A percentile compares a stretch with the other conserved stretches of the same genome.
These are phyloP conservation scores for Melastoma candidum DNA, from an alignment of 441 rosid species.

Conservation along the genomic window DNA sequence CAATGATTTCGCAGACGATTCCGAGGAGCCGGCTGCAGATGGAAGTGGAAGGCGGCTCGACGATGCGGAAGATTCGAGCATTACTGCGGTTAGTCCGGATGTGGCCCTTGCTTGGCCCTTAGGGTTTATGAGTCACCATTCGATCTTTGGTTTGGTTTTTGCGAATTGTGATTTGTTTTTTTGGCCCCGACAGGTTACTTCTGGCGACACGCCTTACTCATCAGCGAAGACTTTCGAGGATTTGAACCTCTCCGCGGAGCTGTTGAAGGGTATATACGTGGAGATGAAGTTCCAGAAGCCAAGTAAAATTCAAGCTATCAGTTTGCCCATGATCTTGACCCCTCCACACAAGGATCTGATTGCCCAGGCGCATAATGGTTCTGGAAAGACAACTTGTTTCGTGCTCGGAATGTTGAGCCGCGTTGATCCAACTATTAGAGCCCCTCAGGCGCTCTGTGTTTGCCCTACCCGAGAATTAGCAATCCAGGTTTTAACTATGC, in stretches of 20 bases:
- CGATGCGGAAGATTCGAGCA: constrained; percentile 41
- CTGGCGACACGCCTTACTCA: constrained; percentile 74
- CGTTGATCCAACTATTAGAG: constrained; percentile 41
- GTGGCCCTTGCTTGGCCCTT: not conserved
- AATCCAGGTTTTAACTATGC: constrained; percentile 52
- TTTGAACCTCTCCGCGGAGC: constrained; percentile 62
- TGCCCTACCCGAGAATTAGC: constrained; percentile 94
- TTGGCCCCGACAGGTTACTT: constrained; percentile 36
- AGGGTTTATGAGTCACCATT: constrained; percentile 3
- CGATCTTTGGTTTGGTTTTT: not conserved
- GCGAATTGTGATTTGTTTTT: not conserved
- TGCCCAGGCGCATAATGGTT: constrained; percentile 96
- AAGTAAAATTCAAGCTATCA: constrained; percentile 87
- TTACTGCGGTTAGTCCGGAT: not conserved
- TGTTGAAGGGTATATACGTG: constrained; percentile 78
- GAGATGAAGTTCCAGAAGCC: constrained; percentile 95
- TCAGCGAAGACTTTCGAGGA: constrained; percentile 81
- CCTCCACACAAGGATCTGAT: constrained; percentile 78
- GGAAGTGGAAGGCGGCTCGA: constrained; percentile 14
- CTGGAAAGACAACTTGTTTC: constrained; percentile 96
- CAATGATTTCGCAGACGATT: constrained; percentile 69
- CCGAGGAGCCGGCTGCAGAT: constrained; percentile 47
- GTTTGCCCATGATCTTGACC: constrained; percentile 85
- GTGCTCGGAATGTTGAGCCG: constrained; percentile 95
- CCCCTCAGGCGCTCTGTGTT: constrained; percentile 89